Evolutionary conservation across 495 filamentous ascomycete species (phyloP), one percentile per base, ranked within the genome.

Genomic region (Penicillium egyptiacum): DNA sequence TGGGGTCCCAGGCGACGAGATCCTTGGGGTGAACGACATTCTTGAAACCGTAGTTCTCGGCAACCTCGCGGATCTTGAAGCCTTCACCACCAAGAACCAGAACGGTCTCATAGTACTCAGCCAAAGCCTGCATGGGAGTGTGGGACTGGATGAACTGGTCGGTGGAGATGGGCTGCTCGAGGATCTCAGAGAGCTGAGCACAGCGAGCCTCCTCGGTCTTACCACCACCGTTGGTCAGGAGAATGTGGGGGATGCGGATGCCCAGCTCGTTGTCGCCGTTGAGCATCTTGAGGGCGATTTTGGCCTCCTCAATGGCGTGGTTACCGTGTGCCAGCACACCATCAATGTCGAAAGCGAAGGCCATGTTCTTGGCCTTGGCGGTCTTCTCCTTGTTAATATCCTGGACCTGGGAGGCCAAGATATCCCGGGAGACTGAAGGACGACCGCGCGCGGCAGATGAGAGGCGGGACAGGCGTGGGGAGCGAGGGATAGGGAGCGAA

Each of bases 81-180:
- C 89, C 91, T 70, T 95, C 91, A 58, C 91, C 91, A 67, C 91
- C 91, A 39, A 91, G 83, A 19, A 96, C 90, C 4, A 96, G 82
- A 16, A 96, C 90, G 16, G 90, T 93, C 23, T 85, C 77, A 75
- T 92, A 94, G 68, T 86, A 86, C 70, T 83, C 80, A 14, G 89
- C 84, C 83, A 95, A 86, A 61, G 93, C 90, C 61, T 88, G 84
- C 88, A 97, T 96, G 39, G 92, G 92, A 43, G 92, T 96, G 75
- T 97, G 92, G 12, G 89, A 91, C 70, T 92, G 93, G 71, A 96
- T 92, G 79, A 96, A 95, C 68, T 95, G 92, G 56, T 88, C 88
- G 4, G 88, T 88, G 1, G 90, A 89, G 59, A 96, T 86, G 56
- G 75, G 74, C 31, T 85, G 75, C 55, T 90, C 84, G 31, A 97